Evolutionary conservation across 495 filamentous ascomycete genomes (phyloP), one percentile per base, ranked within the genome.

Genomic region (Melanomma pulvis-pyrius): DNA sequence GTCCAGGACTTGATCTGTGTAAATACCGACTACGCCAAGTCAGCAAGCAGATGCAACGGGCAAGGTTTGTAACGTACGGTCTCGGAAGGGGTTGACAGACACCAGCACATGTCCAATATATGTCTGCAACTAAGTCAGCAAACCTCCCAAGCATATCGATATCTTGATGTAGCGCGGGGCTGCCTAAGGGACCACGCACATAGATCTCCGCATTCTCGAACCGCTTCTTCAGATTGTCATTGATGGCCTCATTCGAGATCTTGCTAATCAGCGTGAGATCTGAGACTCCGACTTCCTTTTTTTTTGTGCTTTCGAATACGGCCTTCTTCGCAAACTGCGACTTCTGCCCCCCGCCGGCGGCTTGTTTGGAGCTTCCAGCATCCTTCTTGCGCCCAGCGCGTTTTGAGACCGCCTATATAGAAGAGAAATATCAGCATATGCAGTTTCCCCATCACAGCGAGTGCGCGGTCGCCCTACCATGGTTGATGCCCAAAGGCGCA

Each of bases 81-180:
- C 96, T 74, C 90, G 87, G 79, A 99, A 99, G 48, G 96, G 96
- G 79, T 99, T 99, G 78, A 99, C 96, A 28, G 96, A 98, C 68
- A 99, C 96, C 83, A 99, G 77, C 77, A 99, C 96, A 91, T 98
- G 93, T 78, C 96, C 96, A 74, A 99, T 99, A 81, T 99, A 99
- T 61, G 96, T 99, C 88, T 92, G 68, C 65, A 52, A 70, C 48
- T 22, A n/a, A n/a, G 52, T 67, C 65, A 71, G 50, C 54, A 30
- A 30, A 44, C 1, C 11, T 59, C 36, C 32, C 19, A 26, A 30
- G 29, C 34, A n/a, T 39, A n/a, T 52, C 52, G 1, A 32, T 4
- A 48, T 24, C 21, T 21, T 24, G 15, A 7, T 25, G 17, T 25
- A 19, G 26, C 32, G 60, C 39, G 67, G 60, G 65, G 53, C 55